Conservation (phyloP, 331 rosid genomes). For the Cydonia oblonga region DNA sequence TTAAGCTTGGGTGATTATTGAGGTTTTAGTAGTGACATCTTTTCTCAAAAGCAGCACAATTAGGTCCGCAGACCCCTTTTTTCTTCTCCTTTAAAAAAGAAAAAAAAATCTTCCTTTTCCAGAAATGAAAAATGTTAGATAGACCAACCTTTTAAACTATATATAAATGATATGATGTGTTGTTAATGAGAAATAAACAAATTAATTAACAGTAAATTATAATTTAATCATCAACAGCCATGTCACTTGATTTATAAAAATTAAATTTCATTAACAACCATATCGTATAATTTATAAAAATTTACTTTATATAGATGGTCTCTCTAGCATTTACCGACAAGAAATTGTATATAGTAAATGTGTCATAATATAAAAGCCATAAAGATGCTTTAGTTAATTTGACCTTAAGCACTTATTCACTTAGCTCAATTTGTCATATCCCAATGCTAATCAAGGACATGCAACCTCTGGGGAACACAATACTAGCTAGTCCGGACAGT, state of each 20-base stretch:
- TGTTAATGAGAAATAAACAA: no score
- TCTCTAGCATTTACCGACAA: no score
- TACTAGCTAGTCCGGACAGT: neutral
- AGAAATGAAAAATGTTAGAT: no score
- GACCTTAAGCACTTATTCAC: slow-evolving; percentile 17
- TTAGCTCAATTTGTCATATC: slow-evolving; percentile 8
- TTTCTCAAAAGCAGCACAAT: neutral
- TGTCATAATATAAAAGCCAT: neutral
- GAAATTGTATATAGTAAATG: neutral
- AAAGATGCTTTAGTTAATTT: slow-evolving; percentile 6
- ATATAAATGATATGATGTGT: no score
- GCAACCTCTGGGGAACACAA: neutral
- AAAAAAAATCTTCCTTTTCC: no score
- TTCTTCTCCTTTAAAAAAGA: neutral
- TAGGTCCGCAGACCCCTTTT: neutral
- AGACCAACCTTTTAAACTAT: no score
- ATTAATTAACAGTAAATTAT: no score
- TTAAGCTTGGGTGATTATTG: neutral
- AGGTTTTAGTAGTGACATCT: neutral
- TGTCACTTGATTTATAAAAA: no score
- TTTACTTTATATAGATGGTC: no score
- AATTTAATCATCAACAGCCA: no score
- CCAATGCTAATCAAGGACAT: slow-evolving; percentile 1
- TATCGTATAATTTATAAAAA: no score
- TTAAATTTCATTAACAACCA: no score